These are phyloP conservation scores for Pilatotrama ljubarskyi DNA, from an alignment of 768 basidiomycete species.

Conservation along the genomic window DNA sequence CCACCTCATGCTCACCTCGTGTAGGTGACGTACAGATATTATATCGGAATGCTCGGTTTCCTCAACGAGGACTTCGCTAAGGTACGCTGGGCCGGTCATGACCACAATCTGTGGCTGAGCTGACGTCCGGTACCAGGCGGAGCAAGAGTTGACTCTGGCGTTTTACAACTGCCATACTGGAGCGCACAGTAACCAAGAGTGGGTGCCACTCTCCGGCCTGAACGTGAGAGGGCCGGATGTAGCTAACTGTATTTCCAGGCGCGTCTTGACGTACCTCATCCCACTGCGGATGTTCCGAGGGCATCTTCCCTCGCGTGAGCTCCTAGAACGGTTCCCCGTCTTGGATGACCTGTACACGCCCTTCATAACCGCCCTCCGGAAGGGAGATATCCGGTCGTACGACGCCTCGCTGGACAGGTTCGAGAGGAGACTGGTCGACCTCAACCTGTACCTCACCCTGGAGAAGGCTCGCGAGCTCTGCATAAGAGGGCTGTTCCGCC, in stretches of 20 bases:
- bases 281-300: constrained; percentile 88
- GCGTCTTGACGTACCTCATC: constrained; percentile 88
- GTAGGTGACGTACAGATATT: constrained; percentile 93
- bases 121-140: constrained; percentile 51
- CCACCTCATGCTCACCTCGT: constrained; percentile 16
- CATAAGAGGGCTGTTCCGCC: constrained; percentile 76
- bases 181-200: constrained; percentile 83
- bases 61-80: constrained; percentile 89
- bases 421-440: constrained; percentile 77
- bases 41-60: constrained; percentile 93
- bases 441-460: constrained; percentile 83
- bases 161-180: constrained; percentile 78
- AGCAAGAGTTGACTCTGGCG: constrained; percentile 83
- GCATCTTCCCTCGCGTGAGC: constrained; percentile 72
- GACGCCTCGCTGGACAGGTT: constrained; percentile 72
- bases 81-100: constrained; percentile 39
- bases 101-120: neutral
- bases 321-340: constrained; percentile 72
- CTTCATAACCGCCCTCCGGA: constrained; percentile 76
- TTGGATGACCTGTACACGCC: constrained; percentile 74
- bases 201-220: constrained; percentile 34
- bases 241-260: constrained; percentile 44
- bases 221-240: neutral
- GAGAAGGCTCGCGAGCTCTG: constrained; percentile 90
- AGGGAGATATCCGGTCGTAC: constrained; percentile 77